Base-by-base conservation (phyloP, 2,329 filamentous ascomycete genomes). In the Emericellopsis atlantica region DNA sequence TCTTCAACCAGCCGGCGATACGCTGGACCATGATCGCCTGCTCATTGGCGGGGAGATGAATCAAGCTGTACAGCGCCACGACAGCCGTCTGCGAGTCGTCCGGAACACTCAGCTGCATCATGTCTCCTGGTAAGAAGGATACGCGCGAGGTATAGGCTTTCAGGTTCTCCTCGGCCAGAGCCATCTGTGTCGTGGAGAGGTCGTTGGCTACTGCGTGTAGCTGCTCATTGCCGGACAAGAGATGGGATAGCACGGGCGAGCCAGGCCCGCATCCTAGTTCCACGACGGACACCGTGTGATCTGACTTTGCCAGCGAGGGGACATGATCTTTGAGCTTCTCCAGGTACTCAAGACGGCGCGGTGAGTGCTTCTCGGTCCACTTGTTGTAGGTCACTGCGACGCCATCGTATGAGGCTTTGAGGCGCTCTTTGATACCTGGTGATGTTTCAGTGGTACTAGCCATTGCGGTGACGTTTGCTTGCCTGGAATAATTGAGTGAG, bases 31-130 rank as follows among this genome's bases (percentile, higher is more conserved):
- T 58, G 18, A 53, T 52, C 1, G 46, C 53, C 53, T 77, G 73
- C 49, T 76, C 70, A 2, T 55, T 54, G 6, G 63, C 60, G 2
- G 72, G 70, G 5, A 78, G 60, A 47, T 77, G 74, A 40, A 75
- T 67, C 40, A 78, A 51, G 29, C 66, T 72, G 53, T 74, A 76
- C 48, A 77, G 65, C 0, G 56, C 72, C 1, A 70, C 48, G 2
- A 74, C 61, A 5, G 65, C 70, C 43, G 74, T 64, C 42, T 77
- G 60, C 0, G 57, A 56, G 1, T 36, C 51, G 0, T 46, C 43
- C 0, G 48, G 31, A 39, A 64, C 64, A 3, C 48, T 40, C 5
- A 66, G 55, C 2, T 45, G 43, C 45, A 52, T 55, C 60, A 67
- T 66, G 51, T 67, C 65, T 37, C 58, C 56, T 40, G 43, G 37